These are phyloP conservation scores for Corymbia citriodora DNA, from an alignment of 441 rosid species.

Conservation along the genomic window DNA sequence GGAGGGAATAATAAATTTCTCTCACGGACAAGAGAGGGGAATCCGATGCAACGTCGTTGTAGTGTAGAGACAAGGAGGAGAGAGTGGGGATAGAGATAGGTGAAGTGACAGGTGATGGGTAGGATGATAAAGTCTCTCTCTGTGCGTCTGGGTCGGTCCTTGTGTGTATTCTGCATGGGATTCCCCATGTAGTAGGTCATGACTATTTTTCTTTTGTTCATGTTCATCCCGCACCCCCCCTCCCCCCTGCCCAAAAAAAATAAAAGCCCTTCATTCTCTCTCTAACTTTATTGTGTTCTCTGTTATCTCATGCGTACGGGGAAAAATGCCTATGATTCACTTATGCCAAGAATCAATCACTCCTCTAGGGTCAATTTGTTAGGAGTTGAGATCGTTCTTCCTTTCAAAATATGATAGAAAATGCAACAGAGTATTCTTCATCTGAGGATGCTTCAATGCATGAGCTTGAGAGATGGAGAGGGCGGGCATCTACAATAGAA, in stretches of 20 bases:
- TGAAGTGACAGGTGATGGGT: background rate
- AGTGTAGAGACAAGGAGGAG: background rate
- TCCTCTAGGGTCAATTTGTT: background rate
- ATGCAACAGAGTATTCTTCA: background rate
- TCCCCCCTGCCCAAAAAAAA: background rate
- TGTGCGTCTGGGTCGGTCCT: background rate
- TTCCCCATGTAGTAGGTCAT: background rate
- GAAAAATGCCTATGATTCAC: background rate
- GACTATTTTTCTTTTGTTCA: background rate
- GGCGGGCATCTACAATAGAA: background rate
- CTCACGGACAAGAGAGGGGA: background rate
- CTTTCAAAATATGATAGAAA: background rate
- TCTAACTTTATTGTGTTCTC: background rate
- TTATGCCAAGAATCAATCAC: background rate
- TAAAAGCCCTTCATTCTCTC: background rate
- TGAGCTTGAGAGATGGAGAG: background rate
- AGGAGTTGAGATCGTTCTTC: background rate
- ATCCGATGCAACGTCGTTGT: background rate
- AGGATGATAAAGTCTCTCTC: background rate
- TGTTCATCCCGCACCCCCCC: background rate
- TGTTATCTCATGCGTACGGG: background rate
- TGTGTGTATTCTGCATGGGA: background rate
- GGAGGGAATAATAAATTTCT: background rate
- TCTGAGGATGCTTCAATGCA: background rate
- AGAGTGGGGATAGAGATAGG: background rate